Percentiles rank a stretch among this genome's conserved stretches.
Evolutionary conservation across 164 flowering plant species (phyloP).

Genomic region (Annona cherimola): DNA sequence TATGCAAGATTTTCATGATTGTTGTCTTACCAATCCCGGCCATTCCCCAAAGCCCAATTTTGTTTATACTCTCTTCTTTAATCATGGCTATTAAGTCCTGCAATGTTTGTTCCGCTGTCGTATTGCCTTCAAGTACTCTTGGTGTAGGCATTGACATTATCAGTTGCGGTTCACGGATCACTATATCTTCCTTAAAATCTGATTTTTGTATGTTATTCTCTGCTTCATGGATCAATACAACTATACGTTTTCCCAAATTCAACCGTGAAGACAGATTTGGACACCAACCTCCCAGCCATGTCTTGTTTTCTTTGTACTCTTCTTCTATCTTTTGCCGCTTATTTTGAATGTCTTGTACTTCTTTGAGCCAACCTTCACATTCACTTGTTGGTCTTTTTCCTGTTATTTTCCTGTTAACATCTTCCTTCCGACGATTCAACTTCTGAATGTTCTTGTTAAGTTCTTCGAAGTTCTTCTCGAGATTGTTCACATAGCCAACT

Average conservation of each 20-base stretch:
- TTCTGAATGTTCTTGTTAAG: not conserved
- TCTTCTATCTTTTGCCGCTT: not conserved
- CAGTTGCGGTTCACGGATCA: not conserved
- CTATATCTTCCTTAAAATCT: not conserved
- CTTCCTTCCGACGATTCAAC: slow-evolving; percentile 1
- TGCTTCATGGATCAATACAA: not conserved
- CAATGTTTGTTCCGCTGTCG: not conserved
- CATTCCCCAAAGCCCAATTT: slow-evolving; percentile 25
- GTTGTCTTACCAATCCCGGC: slow-evolving; percentile 26
- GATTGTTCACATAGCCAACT: not conserved
- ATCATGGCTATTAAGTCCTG: slow-evolving; percentile 11
- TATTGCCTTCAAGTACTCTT: not conserved
- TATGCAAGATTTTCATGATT: slow-evolving; percentile 17
- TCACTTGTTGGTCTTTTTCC: not conserved
- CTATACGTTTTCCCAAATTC: not conserved
- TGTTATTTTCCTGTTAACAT: slow-evolving; percentile 1
- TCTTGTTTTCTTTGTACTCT: not conserved
- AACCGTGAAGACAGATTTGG: not conserved
- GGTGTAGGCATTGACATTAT: not conserved
- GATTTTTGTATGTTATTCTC: not conserved
- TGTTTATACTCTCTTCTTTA: not conserved
- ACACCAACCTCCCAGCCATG: not conserved
- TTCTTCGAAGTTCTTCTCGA: not conserved
- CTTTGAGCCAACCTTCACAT: not conserved
- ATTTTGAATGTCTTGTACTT: not conserved